phyloP scores from a whole-genome alignment of 2,329 filamentous ascomycete genomes.

The Fusarium decemcellulare region DNA sequence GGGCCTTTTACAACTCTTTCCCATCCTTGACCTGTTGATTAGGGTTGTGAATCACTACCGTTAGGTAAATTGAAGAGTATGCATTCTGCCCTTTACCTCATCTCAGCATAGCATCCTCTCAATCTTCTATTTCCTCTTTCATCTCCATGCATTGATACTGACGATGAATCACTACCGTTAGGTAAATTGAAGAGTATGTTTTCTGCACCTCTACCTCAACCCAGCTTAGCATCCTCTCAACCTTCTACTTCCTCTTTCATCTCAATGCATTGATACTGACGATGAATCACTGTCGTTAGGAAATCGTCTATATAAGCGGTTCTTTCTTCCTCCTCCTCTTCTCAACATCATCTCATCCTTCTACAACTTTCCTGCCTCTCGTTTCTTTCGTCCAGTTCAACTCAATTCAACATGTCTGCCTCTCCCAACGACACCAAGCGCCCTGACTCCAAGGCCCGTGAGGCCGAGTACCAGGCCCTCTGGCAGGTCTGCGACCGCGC shows the following conservation, averaged over 20 bases:
- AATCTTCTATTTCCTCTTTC: neutral
- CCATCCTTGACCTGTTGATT: too few relatives aligned
- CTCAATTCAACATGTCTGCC: slow-evolving; percentile 22
- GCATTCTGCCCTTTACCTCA: too few relatives aligned
- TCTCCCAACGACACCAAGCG: slow-evolving; percentile 5
- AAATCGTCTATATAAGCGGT: neutral
- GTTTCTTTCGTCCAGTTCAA: neutral
- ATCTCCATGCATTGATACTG: neutral
- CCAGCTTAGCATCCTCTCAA: too few relatives aligned
- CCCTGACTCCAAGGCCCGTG: slow-evolving; percentile 18
- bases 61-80: too few relatives aligned
- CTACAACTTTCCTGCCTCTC: neutral
- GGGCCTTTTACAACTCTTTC: neutral
- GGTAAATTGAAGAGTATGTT: too few relatives aligned
- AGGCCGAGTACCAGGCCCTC: slow-evolving; percentile 45
- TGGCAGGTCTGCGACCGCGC: slow-evolving; percentile 43
- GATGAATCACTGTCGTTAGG: neutral
- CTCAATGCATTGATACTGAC: neutral
- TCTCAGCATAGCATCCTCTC: too few relatives aligned
- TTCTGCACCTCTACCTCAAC: too few relatives aligned
- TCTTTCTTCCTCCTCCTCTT: neutral
- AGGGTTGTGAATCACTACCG: too few relatives aligned
- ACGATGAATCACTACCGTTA: neutral
- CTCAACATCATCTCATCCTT: neutral
- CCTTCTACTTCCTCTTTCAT: neutral